Evolutionary conservation across 2,329 filamentous ascomycete species (phyloP).

Genomic region (Fusarium sororula): DNA sequence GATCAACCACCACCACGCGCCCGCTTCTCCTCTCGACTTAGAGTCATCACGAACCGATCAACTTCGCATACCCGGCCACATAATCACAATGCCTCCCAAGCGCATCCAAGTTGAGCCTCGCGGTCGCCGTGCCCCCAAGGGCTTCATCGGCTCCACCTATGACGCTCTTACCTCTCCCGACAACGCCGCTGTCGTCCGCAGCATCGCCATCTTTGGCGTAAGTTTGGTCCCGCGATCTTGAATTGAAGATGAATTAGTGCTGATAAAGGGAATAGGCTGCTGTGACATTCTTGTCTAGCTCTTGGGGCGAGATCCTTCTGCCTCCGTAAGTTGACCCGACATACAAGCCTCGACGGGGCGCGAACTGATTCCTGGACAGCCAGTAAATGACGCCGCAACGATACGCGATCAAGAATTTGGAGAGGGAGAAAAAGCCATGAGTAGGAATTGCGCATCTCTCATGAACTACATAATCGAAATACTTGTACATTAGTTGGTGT

Average conservation of each 20-base stretch:
- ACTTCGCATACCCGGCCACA: not conserved
- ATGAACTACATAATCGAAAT: slow-evolving; percentile 33
- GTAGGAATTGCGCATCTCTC: not conserved
- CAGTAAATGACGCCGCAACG: slow-evolving; percentile 36
- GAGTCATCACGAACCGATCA: slow-evolving; percentile 4
- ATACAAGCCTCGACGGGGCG: not conserved
- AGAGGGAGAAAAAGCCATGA: not conserved
- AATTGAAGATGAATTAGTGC: not conserved
- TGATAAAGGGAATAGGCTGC: slow-evolving; percentile 59
- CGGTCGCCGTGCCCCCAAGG: slow-evolving; percentile 53
- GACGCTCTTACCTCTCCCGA: slow-evolving; percentile 71
- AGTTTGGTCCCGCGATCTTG: slow-evolving; percentile 43
- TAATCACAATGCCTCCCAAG: slow-evolving; percentile 69
- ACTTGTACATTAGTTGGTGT: slow-evolving; percentile 42
- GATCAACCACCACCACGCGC: slow-evolving; percentile 8
- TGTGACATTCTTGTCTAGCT: slow-evolving; percentile 73
- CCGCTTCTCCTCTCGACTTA: slow-evolving; percentile 1
- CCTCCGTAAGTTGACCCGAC: slow-evolving; percentile 62
- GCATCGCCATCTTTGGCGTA: slow-evolving; percentile 74
- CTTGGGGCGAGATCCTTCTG: slow-evolving; percentile 73
- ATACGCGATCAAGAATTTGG: slow-evolving; percentile 6
- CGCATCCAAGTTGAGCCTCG: slow-evolving; percentile 61
- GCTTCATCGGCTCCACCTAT: slow-evolving; percentile 68
- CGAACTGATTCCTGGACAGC: slow-evolving; percentile 23
- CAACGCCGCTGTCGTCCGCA: slow-evolving; percentile 74